Base-by-base conservation (phyloP, 257 asterid species). In the Anisodus tanguticus region DNA sequence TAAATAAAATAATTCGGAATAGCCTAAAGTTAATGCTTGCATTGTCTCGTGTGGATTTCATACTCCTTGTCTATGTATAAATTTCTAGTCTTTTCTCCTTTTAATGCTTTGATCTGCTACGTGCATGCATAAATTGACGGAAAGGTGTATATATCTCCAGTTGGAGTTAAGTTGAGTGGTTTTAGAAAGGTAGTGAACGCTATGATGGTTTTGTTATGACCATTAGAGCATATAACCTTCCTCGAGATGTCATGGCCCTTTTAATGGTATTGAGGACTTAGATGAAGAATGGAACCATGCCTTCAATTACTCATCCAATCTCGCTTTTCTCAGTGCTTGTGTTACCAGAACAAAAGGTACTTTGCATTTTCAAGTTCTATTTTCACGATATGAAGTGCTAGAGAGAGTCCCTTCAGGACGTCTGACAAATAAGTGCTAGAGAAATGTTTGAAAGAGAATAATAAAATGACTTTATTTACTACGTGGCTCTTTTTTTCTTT, bases 311-410 rank as follows among this genome's bases (percentile, higher is more conserved):
- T 66, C 67, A 16, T 43, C 45, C 53, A 41, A 82, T 53, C 63
- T 67, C 41, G 31, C 54, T 53, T 82, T 82, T 59, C 85, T 82
- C 55, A 67, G 85, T 64, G 80, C 76, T 53, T 82, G 85, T 67
- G 85, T 82, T 53, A 72, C 85, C 85, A 82, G 85, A 68, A 82
- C 80, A 6, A 53, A 35, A 82, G 85, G 85, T 81, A 81, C 55
- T 63, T 62, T 3, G 8, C 22, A n/a, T 81, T 62, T 59, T 81
- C 72, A 60, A n/a, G 12, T 66, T 26, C 31, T 43, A 19, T 81
- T 81, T 81, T 31, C 35, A 62, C 59, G 13, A 81, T 22, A 57
- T 43, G 5, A 47, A 35, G 66, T 78, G 16, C 45, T 4, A 31
- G 35, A 41, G 35, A 31, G 35, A 31, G 35, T 31, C 35, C 35